phyloP scores from a whole-genome alignment of 345 rosid species.

The Schrenkiella parvula region DNA sequence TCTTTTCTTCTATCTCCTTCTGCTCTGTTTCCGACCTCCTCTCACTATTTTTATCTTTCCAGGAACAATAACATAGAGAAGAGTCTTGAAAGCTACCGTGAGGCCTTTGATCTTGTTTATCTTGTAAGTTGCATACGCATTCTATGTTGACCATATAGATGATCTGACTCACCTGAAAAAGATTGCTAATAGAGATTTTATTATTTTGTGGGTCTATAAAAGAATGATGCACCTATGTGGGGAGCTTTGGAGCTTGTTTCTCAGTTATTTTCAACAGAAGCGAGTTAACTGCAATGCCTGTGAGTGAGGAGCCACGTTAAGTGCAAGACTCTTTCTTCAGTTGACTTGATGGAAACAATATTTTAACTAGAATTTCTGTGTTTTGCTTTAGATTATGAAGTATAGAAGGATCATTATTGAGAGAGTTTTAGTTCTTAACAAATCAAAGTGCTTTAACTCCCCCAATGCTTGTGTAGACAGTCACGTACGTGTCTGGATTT shows the following conservation, averaged over 20 bases:
- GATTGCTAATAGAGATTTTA: neutral
- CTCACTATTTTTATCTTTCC: slow-evolving; percentile 9
- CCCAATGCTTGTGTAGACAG: neutral
- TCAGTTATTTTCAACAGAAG: slow-evolving; percentile 44
- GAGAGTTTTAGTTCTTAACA: neutral
- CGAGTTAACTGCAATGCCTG: slow-evolving; percentile 10
- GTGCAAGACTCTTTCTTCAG: neutral
- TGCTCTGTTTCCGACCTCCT: slow-evolving; percentile 4
- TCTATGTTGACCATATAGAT: neutral
- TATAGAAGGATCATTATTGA: neutral
- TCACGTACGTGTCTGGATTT: too few species aligned
- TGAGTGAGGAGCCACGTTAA: neutral
- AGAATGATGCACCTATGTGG: slow-evolving; percentile 82
- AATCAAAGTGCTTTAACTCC: neutral
- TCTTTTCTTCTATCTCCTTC: neutral
- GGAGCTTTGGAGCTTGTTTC: slow-evolving; percentile 62
- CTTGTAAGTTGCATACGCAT: slow-evolving; percentile 43
- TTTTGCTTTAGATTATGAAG: neutral
- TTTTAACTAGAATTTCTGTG: neutral
- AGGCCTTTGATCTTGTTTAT: slow-evolving; percentile 70
- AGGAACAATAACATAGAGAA: slow-evolving; percentile 74
- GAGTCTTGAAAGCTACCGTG: slow-evolving; percentile 53
- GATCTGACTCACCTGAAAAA: neutral
- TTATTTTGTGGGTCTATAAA: slow-evolving; percentile 14
- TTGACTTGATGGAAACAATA: neutral